Evolutionary conservation across 805 yeast genomes (phyloP), one percentile per base, ranked within the genome.

Genomic region (Metschnikowia chrysomelidarum): DNA sequence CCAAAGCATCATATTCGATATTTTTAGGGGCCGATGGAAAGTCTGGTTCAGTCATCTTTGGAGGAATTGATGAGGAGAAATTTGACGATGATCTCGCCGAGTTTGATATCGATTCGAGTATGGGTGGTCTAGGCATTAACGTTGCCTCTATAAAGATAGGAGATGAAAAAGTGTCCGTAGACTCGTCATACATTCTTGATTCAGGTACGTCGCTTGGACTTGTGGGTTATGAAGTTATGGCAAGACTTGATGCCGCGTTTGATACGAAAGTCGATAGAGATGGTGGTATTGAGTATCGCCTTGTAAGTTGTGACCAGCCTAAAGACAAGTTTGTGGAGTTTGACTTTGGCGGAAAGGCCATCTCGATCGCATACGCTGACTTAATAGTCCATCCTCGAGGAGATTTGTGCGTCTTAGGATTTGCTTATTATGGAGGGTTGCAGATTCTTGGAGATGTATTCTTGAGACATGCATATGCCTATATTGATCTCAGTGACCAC

Each of bases 1-100:
- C 69, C 27, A 69, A 71, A 30, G 67, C 68, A 27, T 75, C 75
- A 0, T 85, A 80, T 54, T 82, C 89, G 0, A 60, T 85, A 37
- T 82, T 64, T 49, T 64, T 85, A 54, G 73, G 77, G 46, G 58
- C 62, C 3, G 13, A 17, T n/a, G 47, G 59, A n/a, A 36, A 28
- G 5, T 16, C 54, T 2, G 72, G 71, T 11, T 50, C 57, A 19
- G 40, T 65, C 15, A 52, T 67, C 36, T 65, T 65, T 50, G 72
- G 71, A 4, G 72, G 69, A 5, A 59, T 64, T 9, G 71, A 66
- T 46, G 60, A 57, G 37, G 62, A 64, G 32, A 67, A 67, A 46
- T 64, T 60, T 48, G 23, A 49, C 8, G 43, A 45, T 24, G 31
- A 30, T 14, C 39, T 46, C 39, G 12, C 23, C 11, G 12, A 13